Base-by-base conservation (phyloP, 2,329 filamentous ascomycete species). In the Penicillium sp. region DNA sequence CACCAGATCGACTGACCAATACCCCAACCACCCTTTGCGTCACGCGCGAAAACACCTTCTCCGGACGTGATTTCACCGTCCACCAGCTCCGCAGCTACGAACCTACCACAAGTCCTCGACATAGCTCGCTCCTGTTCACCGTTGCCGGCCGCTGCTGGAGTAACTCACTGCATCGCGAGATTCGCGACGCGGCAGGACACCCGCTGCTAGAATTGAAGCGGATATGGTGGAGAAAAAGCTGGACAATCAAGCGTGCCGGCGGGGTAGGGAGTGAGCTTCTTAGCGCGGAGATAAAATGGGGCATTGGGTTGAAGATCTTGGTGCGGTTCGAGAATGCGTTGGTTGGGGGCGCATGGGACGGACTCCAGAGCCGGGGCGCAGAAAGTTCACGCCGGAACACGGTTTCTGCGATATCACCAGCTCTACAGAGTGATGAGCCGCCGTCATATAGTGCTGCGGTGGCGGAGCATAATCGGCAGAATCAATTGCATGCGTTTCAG, bases 21-120 rank as follows among this genome's bases (percentile, higher is more conserved):
- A 49, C 49, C 15, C 42, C 51, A 13, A 54, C 51, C 12, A 54
- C 45, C 7, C 39, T 54, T 9, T 40, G 37, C 13, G 47, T 53
- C 14, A 37, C 38, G 3, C 41, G 48, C 28, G 37, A 33, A 29
- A 44, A 51, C 26, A 41, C 33, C 9, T 31, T 41, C 13, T 45
- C 35, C 18, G 44, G 42, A 3, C 42, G 38, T 10, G 30, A 37
- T 20, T 48, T 45, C 33, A 43, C 27, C 13, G 32, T 54, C 12
- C 32, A 45, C 30, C 47, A 41, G 9, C 39, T 48, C 3, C 49
- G 47, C 31, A 22, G 25, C 5, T 39, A 54, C 37, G 49, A 54
- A 22, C 31, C 48, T 15, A 30, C 35, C 18, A 28, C 45, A 11
- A 49, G 36, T 27, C 45, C 45, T 11, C 35, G 44, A 4, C 45